A percentile compares a stretch with the other conserved stretches of the same genome.
These are phyloP conservation scores for Elaeagnus macrophylla DNA, from an alignment of 306 rosid genomes.

Conservation along the genomic window DNA sequence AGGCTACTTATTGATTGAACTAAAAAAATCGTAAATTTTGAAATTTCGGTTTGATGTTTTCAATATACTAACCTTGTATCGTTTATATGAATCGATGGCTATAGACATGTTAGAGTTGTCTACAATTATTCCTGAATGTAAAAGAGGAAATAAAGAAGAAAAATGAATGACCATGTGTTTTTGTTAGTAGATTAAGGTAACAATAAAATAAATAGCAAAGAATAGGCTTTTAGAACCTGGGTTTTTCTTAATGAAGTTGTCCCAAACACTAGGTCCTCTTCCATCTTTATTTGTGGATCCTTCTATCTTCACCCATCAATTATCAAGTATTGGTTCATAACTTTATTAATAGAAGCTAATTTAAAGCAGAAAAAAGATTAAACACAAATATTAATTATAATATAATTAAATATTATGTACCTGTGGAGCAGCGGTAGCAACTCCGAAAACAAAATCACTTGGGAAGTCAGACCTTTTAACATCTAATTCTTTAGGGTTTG, in stretches of 20 bases:
- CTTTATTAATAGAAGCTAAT: no score
- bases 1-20: not conserved
- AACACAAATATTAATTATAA: no score
- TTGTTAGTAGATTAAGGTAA: not conserved
- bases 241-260: conserved; percentile 29
- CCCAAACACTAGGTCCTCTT: conserved; percentile 49
- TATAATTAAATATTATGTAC: not conserved
- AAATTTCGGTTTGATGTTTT: not conserved
- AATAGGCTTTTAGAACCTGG: conserved; percentile 25
- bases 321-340: no score
- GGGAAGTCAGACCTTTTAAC: conserved; percentile 18
- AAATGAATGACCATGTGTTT: no score
- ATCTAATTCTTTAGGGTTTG: not conserved
- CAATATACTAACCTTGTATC: conserved; percentile 21
- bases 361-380: no score
- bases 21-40: not conserved
- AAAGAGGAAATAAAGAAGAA: not conserved
- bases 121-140: not conserved
- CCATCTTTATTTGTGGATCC: conserved; percentile 43
- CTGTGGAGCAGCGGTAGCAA: conserved; percentile 17
- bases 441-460: conserved; percentile 20
- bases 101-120: conserved; percentile 1
- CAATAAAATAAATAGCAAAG: no score
- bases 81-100: conserved; percentile 23
- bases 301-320: conserved; percentile 14